Base-by-base conservation (phyloP, 352 stramenopile species). In the Pythium grandisporangium region DNA sequence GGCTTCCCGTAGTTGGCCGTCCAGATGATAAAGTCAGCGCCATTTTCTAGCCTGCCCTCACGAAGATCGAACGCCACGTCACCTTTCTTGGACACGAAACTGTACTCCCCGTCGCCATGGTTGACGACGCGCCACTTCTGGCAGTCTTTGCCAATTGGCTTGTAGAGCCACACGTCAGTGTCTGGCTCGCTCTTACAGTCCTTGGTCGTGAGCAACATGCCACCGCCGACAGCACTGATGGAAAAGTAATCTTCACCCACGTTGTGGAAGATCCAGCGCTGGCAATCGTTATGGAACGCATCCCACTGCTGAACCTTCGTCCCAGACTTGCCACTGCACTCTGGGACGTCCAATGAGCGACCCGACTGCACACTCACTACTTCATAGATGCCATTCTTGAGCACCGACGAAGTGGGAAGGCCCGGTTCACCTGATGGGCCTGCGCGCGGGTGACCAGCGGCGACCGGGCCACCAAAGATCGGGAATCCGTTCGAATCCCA, bases 241-340 rank as follows among this genome's bases (percentile, higher is more conserved):
- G 33, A 20, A 16, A 20, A 38, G 33, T 38, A 38, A 16, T 38
- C 33, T 16, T 38, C 33, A 38, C 33, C 33, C 33, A 38, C 33
- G 33, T 38, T 38, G 33, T 38, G 33, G 33, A 38, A 38, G 33
- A 38, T 38, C 33, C 33, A 38, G 11, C 19, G 13, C 33, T 38
- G 33, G 33, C 33, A 38, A 16, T 38, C 33, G 33, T 38, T 38
- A 16, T 38, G 33, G 33, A 38, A 38, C 11, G 33, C 33, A 38
- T 38, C 33, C 33, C 33, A 38, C 33, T 38, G 33, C 33, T 38
- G 33, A 16, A 38, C 11, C 33, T 38, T 38, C 11, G 19, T 11
- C 13, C 33, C 33, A 16, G 33, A 38, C 19, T 38, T 16, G 19
- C 33, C 33, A 38, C 33, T 11, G 33, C 33, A 38, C 11, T 16